These are phyloP conservation scores for Thalassiosira exigua DNA, from an alignment of 352 stramenopile species.

Conservation along the genomic window DNA sequence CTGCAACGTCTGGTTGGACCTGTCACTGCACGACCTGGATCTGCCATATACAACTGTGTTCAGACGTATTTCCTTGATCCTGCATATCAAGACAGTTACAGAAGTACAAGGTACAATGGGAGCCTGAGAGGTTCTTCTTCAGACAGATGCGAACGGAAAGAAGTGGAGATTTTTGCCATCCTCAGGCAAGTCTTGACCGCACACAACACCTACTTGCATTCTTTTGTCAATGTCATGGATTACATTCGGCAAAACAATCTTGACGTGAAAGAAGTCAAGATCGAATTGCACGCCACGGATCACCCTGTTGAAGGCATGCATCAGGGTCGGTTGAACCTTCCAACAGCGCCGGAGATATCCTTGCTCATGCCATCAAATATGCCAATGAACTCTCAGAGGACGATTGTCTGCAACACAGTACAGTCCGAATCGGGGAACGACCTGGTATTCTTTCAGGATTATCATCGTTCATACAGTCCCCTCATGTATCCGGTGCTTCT, in stretches of 20 bases:
- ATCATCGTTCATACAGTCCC: slow-evolving; percentile 11
- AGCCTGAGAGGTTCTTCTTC: no score
- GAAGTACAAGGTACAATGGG: background rate
- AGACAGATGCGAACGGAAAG: background rate
- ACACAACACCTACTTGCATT: slow-evolving; percentile 18
- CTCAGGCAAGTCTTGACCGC: slow-evolving; percentile 9
- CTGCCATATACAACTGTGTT: background rate
- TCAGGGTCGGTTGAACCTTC: slow-evolving; percentile 13
- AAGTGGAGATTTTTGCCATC: background rate
- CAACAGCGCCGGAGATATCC: slow-evolving; percentile 2
- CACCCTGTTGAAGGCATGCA: slow-evolving; percentile 3
- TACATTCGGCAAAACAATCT: slow-evolving; percentile 14
- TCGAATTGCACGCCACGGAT: background rate
- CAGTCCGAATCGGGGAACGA: background rate
- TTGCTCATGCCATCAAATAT: slow-evolving; percentile 4
- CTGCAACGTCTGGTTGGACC: slow-evolving; percentile 5
- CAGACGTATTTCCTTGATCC: slow-evolving; percentile 21
- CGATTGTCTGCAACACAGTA: slow-evolving; percentile 1
- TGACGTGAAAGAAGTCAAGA: slow-evolving; percentile 9
- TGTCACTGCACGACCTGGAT: background rate
- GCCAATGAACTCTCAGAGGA: background rate
- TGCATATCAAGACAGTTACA: slow-evolving; percentile 11
- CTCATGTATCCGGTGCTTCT: background rate
- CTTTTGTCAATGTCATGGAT: slow-evolving; percentile 6
- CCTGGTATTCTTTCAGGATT: slow-evolving; percentile 2